Evolutionary conservation across 768 basidiomycete species (phyloP), one percentile per base, ranked within the genome.

Genomic region (Mycena kentingensis): DNA sequence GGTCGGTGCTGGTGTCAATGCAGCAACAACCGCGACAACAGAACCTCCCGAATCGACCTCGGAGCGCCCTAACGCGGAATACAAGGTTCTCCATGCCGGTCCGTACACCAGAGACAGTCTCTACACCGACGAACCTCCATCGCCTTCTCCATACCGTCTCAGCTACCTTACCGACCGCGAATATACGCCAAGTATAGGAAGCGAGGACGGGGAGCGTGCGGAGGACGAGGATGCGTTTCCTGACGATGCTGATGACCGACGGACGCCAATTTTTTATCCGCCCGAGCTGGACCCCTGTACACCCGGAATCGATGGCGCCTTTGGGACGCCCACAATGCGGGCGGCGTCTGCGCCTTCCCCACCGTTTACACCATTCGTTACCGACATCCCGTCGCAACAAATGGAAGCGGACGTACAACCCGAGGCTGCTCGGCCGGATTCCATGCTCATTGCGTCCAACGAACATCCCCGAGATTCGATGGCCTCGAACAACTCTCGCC

Each of bases 121-220:
- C 11, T 5, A 19, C 12, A 24, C 22, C 21, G 41, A 42, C 19
- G 41, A 24, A 7, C 41, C 41, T 19, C 41, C 41, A 12, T 42
- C 41, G 11, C 41, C 41, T 8, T 42, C 41, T 5, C 41, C 41
- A 21, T 42, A 60, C 29, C 35, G 58, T 11, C 51, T 60, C 31
- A 52, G 50, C 19, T 47, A 47, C 35, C 44, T 52, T n/a, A 60
- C 58, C 29, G 58, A 60, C 37, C 46, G 58, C 21, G 57, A 46
- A 27, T 59, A 52, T 25, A 51, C 57, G 32, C 57, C 57, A 18
- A 54, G 52, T 18, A 22, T 51, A 12, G 32, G 12, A 31, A 25
- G 47, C 43, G 29, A 31, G 25, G 52, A 34, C 29, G 37, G 42
- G 21, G 48, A 16, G 19, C 12, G 27, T 45, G 24, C 1, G 35